A percentile compares a stretch with the other conserved stretches of the same genome.
Conservation (phyloP, 2,329 filamentous ascomycete genomes). For the Fusarium sp. region DNA sequence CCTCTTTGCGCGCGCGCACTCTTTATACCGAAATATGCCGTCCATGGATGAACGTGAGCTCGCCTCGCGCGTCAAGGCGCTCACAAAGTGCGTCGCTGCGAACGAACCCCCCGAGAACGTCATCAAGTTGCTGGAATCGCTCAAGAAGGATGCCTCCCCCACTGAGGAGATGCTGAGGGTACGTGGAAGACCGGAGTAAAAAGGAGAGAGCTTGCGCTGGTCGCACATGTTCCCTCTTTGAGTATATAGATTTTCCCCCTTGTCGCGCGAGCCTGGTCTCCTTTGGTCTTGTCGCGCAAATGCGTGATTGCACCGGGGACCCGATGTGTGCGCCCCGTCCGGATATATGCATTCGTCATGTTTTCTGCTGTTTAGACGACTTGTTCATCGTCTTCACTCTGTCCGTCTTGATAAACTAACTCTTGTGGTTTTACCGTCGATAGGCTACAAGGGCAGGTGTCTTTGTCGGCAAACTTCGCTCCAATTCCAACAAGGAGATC, state of each 20-base stretch:
- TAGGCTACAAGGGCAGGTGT: conserved; percentile 91
- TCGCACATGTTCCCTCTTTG: neutral
- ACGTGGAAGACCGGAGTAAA: conserved; percentile 48
- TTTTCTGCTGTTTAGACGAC: neutral
- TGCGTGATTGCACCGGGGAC: conserved; percentile 25
- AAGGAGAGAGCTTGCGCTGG: neutral
- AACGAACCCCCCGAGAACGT: conserved; percentile 81
- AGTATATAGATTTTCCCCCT: neutral
- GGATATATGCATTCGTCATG: neutral
- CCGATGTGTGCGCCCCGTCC: neutral
- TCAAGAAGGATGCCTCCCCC: conserved; percentile 83
- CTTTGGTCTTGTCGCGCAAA: conserved; percentile 29
- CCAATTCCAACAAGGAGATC: conserved; percentile 85
- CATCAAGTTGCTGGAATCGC: conserved; percentile 77
- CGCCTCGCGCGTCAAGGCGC: conserved; percentile 78
- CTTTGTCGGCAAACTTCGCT: conserved; percentile 82
- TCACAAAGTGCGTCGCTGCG: conserved; percentile 81
- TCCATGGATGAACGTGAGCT: conserved; percentile 86
- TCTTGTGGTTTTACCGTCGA: conserved; percentile 5
- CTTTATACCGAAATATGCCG: conserved; percentile 20
- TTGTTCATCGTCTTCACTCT: neutral
- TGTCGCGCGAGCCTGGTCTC: neutral
- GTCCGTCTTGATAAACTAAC: conserved; percentile 18
- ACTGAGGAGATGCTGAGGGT: conserved; percentile 91
- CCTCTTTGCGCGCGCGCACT: neutral